Conservation (phyloP, 495 filamentous ascomycete species). For the Penicillium roqueforti region DNA sequence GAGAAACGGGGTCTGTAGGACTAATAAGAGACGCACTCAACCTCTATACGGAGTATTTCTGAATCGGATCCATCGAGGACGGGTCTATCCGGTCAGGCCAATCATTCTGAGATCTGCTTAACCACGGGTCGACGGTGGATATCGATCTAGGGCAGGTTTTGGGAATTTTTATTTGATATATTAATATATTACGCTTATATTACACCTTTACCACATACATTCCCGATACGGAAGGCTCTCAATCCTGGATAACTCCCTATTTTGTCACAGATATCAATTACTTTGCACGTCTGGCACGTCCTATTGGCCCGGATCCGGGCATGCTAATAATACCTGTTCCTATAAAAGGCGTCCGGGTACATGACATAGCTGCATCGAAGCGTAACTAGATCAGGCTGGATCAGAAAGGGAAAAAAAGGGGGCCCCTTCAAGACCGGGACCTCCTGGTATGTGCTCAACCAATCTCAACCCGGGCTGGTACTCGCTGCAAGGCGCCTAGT, state of each 20-base stretch:
- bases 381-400: neutral
- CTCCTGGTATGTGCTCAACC: conserved; percentile 12
- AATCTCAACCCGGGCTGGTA: conserved; percentile 11
- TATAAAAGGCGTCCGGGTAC: neutral
- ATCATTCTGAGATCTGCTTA: conserved; percentile 24
- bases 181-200: neutral
- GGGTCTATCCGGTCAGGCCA: conserved; percentile 32
- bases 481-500: conserved; percentile 27
- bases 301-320: conserved; percentile 18
- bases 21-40: conserved; percentile 13
- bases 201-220: neutral
- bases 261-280: conserved; percentile 17
- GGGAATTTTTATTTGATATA: neutral
- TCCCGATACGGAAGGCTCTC: neutral
- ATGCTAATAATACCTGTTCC: conserved; percentile 17
- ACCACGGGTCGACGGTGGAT: conserved; percentile 23
- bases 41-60: conserved; percentile 25
- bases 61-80: conserved; percentile 31
- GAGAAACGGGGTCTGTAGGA: neutral
- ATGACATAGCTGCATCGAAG: neutral
- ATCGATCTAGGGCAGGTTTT: conserved; percentile 21
- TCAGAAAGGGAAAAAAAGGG: conserved; percentile 10
- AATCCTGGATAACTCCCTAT: neutral
- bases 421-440: conserved; percentile 3
- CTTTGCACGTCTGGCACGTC: neutral